Base-by-base conservation (phyloP, 73 alveolate genomes). In the Diophrys appendiculata region DNA sequence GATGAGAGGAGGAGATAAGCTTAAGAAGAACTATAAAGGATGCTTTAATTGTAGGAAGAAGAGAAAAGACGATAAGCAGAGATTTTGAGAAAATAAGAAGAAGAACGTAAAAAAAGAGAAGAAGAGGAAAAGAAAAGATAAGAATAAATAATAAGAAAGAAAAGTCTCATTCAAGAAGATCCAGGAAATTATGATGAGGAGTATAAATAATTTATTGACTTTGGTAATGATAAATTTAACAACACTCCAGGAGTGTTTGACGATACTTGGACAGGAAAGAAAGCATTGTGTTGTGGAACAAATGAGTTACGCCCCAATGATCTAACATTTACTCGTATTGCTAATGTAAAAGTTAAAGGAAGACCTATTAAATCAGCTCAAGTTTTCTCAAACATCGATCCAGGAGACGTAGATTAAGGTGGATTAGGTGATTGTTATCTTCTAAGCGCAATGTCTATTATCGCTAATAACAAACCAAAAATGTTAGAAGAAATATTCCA, bases 381-480 rank as follows among this genome's bases (percentile, higher is more conserved):
- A 18, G 18, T 43, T 11, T 43, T 43, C 18, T 11, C n/a, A 11
- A 43, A 43, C 18, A 80, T 88, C 0, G 72, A 80, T 64, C 89
- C 93, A 54, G 64, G 60, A 30, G 97, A 91, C 67, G 90, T 91
- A 1, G 88, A 54, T 14, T 79, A 91, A 72, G 97, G 97, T 23
- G 92, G 90, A n/a, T 75, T 91, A 14, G 97, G 97, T 26, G 97
- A 91, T 78, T 91, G 97, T 75, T 91, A 91, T 73, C 78, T 85
- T 76, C 78, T 91, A 35, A 81, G 93, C 27, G 97, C 97, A 24
- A 83, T 91, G 53, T 69, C 90, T 69, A 93, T 90, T 3, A 52
- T 90, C 23, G 94, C 92, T 22, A 93, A 81, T 29, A 87, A 43
- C 18, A 43, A 43, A 11, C 60, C 60, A 43, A 81, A 76, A 68